Evolutionary conservation across 805 yeast genomes (phyloP).

Genomic region (Allodekkera sacchari): DNA sequence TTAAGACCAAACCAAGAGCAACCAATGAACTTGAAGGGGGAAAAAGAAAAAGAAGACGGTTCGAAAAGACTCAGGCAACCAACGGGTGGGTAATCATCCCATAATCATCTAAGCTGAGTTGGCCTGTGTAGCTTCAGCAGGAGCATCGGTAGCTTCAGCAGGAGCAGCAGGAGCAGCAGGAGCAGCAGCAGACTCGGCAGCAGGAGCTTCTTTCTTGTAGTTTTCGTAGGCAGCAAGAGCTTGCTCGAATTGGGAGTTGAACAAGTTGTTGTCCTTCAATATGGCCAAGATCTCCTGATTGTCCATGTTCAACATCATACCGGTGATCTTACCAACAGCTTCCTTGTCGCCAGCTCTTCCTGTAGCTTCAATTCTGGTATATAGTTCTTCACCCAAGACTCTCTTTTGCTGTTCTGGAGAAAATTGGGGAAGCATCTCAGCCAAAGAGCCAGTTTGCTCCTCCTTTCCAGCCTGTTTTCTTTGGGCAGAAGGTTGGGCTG

Average conservation of each 20-base stretch:
- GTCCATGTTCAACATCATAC: slow-evolving; percentile 96
- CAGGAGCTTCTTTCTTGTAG: slow-evolving; percentile 52
- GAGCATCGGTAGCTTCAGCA: slow-evolving; percentile 3
- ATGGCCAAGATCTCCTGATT: slow-evolving; percentile 82
- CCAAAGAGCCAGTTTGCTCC: slow-evolving; percentile 31
- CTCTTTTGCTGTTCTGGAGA: slow-evolving; percentile 94
- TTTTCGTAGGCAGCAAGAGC: slow-evolving; percentile 92
- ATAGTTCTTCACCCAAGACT: slow-evolving; percentile 94
- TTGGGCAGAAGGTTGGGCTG: slow-evolving; percentile 7
- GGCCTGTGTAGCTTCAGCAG: too few species aligned
- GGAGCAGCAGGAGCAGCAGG: slow-evolving; percentile 9
- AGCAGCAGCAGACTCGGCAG: slow-evolving; percentile 17
- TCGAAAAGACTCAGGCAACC: slow-evolving; percentile 3
- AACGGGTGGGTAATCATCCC: not conserved
- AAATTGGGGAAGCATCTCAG: slow-evolving; percentile 51
- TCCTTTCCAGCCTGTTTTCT: slow-evolving; percentile 20
- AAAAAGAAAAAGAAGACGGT: slow-evolving; percentile 3
- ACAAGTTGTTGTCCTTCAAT: slow-evolving; percentile 82
- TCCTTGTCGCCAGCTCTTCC: slow-evolving; percentile 86
- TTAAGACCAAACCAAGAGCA: slow-evolving; percentile 4
- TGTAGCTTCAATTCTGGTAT: slow-evolving; percentile 82
- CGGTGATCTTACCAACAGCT: slow-evolving; percentile 97
- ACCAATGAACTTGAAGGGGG: slow-evolving; percentile 5
- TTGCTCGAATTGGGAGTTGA: slow-evolving; percentile 87
- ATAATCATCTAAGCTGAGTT: not conserved